These are phyloP conservation scores for Diversispora eburnea DNA, from an alignment of 192 early-diverging fungal genomes.

Conservation along the genomic window DNA sequence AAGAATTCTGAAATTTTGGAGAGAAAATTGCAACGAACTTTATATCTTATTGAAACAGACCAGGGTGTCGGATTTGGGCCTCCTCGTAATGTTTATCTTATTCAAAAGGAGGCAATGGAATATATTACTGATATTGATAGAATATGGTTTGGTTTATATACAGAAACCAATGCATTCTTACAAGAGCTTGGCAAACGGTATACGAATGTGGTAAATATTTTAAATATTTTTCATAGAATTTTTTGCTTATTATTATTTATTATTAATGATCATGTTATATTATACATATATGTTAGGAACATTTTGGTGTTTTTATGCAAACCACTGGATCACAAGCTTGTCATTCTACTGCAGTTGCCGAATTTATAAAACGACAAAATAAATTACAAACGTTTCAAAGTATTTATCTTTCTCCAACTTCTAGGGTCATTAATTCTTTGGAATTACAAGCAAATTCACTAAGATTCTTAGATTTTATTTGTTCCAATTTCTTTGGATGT, in stretches of 20 bases:
- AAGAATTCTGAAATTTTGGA: not conserved
- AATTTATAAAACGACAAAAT: not conserved
- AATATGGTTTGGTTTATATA: too few relatives aligned
- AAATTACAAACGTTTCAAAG: not conserved
- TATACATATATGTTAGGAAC: conserved; percentile 5
- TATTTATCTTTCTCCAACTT: not conserved
- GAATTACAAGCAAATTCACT: not conserved
- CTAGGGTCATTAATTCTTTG: not conserved
- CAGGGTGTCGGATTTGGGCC: not conserved
- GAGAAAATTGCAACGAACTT: not conserved
- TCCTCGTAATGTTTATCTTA: not conserved
- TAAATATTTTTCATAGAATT: not conserved
- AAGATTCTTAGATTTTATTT: not conserved
- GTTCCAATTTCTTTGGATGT: not conserved
- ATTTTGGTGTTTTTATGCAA: conserved; percentile 4
- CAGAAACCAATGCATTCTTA: too few relatives aligned
- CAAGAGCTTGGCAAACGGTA: too few relatives aligned
- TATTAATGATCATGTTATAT: not conserved
- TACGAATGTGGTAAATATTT: too few relatives aligned
- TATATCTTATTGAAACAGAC: not conserved
- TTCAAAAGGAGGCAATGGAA: not conserved
- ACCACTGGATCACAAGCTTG: not conserved
- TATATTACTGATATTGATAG: not conserved
- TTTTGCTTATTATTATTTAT: not conserved
- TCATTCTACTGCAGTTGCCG: not conserved